phyloP scores from a whole-genome alignment of 768 basidiomycete genomes.

The Multifurca ochricompacta region DNA sequence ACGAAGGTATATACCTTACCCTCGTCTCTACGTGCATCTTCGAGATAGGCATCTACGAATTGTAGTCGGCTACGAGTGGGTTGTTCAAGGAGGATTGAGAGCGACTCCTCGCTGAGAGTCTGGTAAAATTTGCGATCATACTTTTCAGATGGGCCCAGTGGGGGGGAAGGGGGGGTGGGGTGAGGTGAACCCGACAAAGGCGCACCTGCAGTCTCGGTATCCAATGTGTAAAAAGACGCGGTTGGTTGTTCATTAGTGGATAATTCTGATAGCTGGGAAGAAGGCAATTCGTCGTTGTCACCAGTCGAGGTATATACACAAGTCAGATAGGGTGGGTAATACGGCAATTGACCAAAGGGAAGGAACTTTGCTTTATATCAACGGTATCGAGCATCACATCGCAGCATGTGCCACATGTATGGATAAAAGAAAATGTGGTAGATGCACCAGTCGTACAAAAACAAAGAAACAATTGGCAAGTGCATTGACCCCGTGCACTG shows the following conservation, averaged over 20 bases:
- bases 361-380: background rate
- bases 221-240: background rate
- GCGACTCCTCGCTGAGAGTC: background rate
- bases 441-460: background rate
- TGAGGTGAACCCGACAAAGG: background rate
- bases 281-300: background rate
- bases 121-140: background rate
- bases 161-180: no score
- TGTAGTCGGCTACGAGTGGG: background rate
- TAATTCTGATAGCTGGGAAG: background rate
- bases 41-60: background rate
- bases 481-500: background rate
- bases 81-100: background rate
- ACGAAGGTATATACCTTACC: background rate
- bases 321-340: background rate
- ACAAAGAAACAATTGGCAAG: background rate
- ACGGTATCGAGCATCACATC: background rate
- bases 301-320: background rate
- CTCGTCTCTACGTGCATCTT: background rate
- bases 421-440: background rate
- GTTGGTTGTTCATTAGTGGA: background rate
- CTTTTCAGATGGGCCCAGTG: no score
- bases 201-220: background rate
- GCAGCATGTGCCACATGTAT: background rate
- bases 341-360: background rate